These are phyloP conservation scores for Claviceps africana DNA, from an alignment of 2,329 filamentous ascomycete species.

Conservation along the genomic window DNA sequence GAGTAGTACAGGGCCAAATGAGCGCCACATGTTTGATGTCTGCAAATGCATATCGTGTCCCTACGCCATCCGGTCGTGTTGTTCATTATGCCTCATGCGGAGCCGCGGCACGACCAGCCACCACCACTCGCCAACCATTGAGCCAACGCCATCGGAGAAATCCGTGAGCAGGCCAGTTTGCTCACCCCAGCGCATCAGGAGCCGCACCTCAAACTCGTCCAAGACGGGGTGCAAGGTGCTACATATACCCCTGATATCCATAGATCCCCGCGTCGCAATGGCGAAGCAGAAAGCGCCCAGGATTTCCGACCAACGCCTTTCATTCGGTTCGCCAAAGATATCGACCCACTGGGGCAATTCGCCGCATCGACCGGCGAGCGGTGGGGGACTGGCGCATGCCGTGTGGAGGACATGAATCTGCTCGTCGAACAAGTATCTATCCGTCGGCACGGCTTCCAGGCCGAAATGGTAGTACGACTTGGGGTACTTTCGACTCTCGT, in stretches of 20 bases:
- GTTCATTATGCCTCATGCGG: not conserved
- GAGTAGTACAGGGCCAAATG: not conserved
- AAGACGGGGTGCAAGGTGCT: constrained; percentile 42
- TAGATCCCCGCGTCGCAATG: constrained; percentile 47
- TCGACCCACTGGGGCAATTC: constrained; percentile 60
- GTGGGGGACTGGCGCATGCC: constrained; percentile 25
- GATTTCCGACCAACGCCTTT: constrained; percentile 49
- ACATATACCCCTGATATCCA: constrained; percentile 37
- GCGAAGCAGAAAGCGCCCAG: constrained; percentile 48
- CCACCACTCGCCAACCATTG: constrained; percentile 50
- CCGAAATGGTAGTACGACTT: constrained; percentile 52
- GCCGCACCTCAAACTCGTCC: constrained; percentile 47
- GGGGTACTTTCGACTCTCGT: constrained; percentile 55
- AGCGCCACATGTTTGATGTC: not conserved
- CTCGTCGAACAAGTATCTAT: constrained; percentile 44
- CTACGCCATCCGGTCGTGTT: not conserved
- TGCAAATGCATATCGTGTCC: not conserved
- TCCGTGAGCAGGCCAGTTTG: constrained; percentile 35
- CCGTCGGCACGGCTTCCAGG: constrained; percentile 47
- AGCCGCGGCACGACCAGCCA: constrained; percentile 39
- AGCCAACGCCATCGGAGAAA: constrained; percentile 25
- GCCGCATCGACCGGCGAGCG: constrained; percentile 25
- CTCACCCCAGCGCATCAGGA: constrained; percentile 46
- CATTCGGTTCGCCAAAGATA: constrained; percentile 47
- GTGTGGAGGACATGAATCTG: constrained; percentile 28